Base-by-base conservation (phyloP, 495 filamentous ascomycete genomes). In the Aspergillus ostianus region DNA sequence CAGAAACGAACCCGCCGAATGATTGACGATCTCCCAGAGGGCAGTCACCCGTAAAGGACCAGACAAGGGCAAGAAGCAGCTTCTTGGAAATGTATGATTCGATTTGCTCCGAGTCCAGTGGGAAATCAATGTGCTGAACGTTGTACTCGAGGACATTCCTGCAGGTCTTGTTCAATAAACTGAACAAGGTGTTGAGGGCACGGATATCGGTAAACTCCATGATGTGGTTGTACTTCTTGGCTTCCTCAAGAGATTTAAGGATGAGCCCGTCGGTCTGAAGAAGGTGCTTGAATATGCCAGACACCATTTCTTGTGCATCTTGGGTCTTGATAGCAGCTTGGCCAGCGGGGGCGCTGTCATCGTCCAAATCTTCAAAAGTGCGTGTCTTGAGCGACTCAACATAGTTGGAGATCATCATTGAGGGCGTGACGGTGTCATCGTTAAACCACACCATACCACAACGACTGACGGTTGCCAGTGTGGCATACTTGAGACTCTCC, bases 371-470 rank as follows among this genome's bases (percentile, higher is more conserved):
- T 65, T 97, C 93, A 66, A 97, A 96, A 0, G 89, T 83, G 56
- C 90, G 85, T 4, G 85, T 87, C 60, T 87, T 83, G 13, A 99
- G 83, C 46, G 85, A 86, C 61, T 93, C 86, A 30, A 99, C 84
- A 68, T 98, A 96, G 70, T 97, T 91, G 59, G 84, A 76, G 41
- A 97, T 85, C 85, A 98, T 91, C 91, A 99, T 97, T 63, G 81
- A 83, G 7, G 91, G 83, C 19, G 90, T 93, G 46, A 99, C 92
- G 18, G 91, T 98, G 67, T 99, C 95, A 61, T 95, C 93, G 68
- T 93, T 98, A 76, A 97, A 98, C 94, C 94, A 99, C 8, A 99
- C 94, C 94, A 99, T 99, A 80, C 94, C 94, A 75, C 94, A 99
- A 76, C 94, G 92, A 87, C 87, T 92, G 65, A 99, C 94, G 45